Percentiles rank a stretch among this genome's conserved stretches.
These are phyloP conservation scores for Chytriomyces confervae DNA, from an alignment of 192 early-diverging fungal genomes.

Conservation along the genomic window DNA sequence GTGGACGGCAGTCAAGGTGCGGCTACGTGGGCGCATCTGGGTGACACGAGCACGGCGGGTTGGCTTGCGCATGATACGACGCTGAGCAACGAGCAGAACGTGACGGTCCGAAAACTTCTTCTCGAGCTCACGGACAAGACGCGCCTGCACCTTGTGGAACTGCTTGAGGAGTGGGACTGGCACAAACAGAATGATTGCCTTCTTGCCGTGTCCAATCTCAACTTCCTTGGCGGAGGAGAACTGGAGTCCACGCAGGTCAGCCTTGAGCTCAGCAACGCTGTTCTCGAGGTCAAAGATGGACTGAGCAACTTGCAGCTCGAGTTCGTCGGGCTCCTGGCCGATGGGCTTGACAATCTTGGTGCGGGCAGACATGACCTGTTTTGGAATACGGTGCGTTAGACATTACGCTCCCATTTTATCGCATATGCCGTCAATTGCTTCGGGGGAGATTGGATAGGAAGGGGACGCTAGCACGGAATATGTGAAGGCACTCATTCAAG, in stretches of 20 bases:
- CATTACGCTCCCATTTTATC: no score
- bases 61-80: slow-evolving; percentile 94
- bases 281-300: slow-evolving; percentile 94
- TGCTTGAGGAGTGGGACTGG: slow-evolving; percentile 92
- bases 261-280: slow-evolving; percentile 95
- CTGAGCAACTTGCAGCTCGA: slow-evolving; percentile 94
- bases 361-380: slow-evolving; percentile 50
- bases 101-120: slow-evolving; percentile 99
- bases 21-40: slow-evolving; percentile 93
- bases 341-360: slow-evolving; percentile 66
- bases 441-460: no score
- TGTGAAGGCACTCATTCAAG: no score
- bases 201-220: slow-evolving; percentile 91
- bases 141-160: slow-evolving; percentile 95
- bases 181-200: slow-evolving; percentile 96
- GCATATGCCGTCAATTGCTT: no score
- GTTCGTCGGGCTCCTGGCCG: slow-evolving; percentile 73
- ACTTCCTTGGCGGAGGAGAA: slow-evolving; percentile 95
- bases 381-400: no score
- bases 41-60: slow-evolving; percentile 84
- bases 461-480: no score
- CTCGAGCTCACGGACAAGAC: slow-evolving; percentile 97
- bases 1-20: slow-evolving; percentile 96
- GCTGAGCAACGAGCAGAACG: slow-evolving; percentile 92
- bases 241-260: slow-evolving; percentile 93